Base-by-base conservation (phyloP, 2,329 filamentous ascomycete species). In the Arthroderma sp. region DNA sequence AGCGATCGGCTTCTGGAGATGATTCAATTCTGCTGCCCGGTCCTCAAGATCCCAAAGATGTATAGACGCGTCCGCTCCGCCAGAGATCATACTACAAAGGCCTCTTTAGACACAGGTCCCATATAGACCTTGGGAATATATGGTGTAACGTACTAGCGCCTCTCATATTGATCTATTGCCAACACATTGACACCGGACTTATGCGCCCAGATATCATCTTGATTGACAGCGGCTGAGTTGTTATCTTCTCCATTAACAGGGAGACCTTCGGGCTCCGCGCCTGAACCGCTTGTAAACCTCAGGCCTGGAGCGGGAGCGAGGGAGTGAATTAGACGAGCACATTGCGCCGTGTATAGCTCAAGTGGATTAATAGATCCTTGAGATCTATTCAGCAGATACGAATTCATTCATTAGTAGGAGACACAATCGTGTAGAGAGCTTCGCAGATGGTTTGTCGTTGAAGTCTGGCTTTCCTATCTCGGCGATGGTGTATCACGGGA, bases 11-110 rank as follows among this genome's bases (percentile, higher is more conserved):
- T 65, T 52, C 40, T 67, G 58, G n/a, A 70, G 54, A 74, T 80
- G 11, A 60, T 71, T 55, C 71, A 71, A 32, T 61, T 61, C 49
- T 49, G 60, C 50, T 64, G 67, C 60, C 52, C 70, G 68, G 41
- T 73, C 67, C 55, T 94, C 83, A 5, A 95, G 74, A 63, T 95
- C 81, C 88, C 88, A 95, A 38, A 95, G 66, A 52, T 80, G 83
- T 56, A 95, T 78, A 1, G 83, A 83, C 6, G 83, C 85, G 58
- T 94, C 86, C 4, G 85, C 81, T 29, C 88, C 87, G 3, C 85
- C 89, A 0, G 88, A 94, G 1, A 94, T 64, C 50, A 95, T 72
- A 52, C 84, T 83, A 54, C 22, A 46, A 41, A 11, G 11, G 29
- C 11, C 8, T 22, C 7, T 42, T 15, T 42, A 42, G 41, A 10